Evolutionary conservation across 2,329 filamentous ascomycete genomes (phyloP).

Genomic region (Samsoniella hepiali): DNA sequence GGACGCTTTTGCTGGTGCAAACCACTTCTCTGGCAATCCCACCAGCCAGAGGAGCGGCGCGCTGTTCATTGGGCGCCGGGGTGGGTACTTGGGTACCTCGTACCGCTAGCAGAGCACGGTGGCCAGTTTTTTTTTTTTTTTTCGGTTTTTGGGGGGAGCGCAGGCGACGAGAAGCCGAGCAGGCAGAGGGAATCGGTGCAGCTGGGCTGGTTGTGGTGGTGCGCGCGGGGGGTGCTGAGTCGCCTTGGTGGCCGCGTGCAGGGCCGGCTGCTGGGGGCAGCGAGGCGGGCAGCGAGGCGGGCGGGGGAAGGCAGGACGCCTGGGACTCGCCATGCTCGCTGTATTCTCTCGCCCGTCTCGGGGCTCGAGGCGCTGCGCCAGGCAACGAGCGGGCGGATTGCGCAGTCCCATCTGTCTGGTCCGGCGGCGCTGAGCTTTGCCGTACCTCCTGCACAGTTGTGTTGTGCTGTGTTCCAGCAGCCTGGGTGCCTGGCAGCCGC

Average conservation of each 20-base stretch:
- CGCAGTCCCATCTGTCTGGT: neutral
- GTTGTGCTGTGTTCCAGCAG: neutral
- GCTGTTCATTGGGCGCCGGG: conserved; percentile 6
- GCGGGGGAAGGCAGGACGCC: neutral
- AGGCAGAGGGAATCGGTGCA: neutral
- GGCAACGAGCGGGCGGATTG: neutral
- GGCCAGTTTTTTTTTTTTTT: conserved; percentile 3
- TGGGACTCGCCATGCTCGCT: neutral
- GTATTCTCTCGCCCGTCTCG: neutral
- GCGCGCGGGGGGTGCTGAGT: conserved; percentile 7
- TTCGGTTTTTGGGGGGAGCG: neutral
- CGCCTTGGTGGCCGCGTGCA: neutral
- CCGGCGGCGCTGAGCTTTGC: neutral
- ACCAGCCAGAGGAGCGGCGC: conserved; percentile 13
- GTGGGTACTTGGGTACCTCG: conserved; percentile 16
- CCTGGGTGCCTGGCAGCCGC: neutral
- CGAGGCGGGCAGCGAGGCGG: neutral
- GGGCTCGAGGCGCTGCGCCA: neutral
- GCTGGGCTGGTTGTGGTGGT: neutral
- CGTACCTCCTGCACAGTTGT: too few relatives aligned
- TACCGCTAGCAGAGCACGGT: conserved; percentile 4
- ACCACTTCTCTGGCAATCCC: conserved; percentile 15
- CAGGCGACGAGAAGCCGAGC: neutral
- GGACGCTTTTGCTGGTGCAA: conserved; percentile 3
- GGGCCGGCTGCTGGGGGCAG: neutral